phyloP scores from a whole-genome alignment of 202 grass and related monocot species.

The Hordeum pubiflorum region DNA sequence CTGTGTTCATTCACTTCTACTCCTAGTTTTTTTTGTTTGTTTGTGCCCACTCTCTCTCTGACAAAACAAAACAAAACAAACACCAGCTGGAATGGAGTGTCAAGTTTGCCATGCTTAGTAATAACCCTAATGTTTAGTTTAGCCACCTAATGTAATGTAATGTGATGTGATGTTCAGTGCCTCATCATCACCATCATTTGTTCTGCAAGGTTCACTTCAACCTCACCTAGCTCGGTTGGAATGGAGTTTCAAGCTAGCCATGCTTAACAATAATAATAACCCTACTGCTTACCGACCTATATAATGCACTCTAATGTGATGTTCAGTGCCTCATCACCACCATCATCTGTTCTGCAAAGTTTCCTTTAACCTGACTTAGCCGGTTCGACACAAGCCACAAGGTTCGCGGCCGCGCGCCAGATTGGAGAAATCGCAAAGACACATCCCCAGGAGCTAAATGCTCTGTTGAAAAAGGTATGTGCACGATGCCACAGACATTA shows the following conservation, averaged over 20 bases:
- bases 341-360: conserved; percentile 9
- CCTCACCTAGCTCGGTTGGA: conserved; percentile 35
- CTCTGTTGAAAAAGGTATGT: conserved; percentile 77
- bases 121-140: neutral
- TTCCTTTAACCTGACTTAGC: conserved; percentile 70
- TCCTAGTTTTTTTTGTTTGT: no score
- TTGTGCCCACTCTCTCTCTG: neutral
- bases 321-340: neutral
- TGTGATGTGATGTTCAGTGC: neutral
- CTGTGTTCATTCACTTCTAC: neutral
- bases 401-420: conserved; percentile 84
- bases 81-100: neutral
- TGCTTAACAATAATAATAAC: neutral
- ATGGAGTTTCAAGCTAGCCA: neutral
- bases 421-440: conserved; percentile 95
- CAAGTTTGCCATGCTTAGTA: neutral
- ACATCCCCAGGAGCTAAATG: conserved; percentile 76
- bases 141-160: neutral
- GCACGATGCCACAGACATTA: neutral
- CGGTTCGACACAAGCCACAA: conserved; percentile 88
- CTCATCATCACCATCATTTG: neutral
- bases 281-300: neutral
- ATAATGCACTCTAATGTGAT: neutral
- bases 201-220: conserved; percentile 41
- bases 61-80: no score